Base-by-base conservation (phyloP, 371 early-diverging fungal genomes). In the Apophysomyces sp. region DNA sequence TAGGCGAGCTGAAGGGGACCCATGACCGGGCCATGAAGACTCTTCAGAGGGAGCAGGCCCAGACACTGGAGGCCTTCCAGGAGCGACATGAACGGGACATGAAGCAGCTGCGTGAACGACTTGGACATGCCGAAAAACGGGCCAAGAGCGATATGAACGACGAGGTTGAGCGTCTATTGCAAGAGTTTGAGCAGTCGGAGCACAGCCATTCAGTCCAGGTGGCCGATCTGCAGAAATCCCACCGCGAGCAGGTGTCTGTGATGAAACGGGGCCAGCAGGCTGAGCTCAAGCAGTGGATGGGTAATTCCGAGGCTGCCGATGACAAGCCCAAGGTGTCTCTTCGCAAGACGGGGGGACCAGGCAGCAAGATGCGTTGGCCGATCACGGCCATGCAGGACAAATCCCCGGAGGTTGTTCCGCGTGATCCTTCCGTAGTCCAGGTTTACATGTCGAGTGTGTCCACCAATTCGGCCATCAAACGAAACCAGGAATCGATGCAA, bases 111-210 rank as follows among this genome's bases (percentile, higher is more conserved):
- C 63, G 61, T 13, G 69, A 76, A 41, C 61, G 76, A 13, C 57
- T 81, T 6, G 63, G 64, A 2, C 41, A 61, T 16, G 73, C 73
- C 0, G 81, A 81, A 55, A 66, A 40, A n/a, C 64, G 72, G 13
- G 74, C 76, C 18, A 77, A 71, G 53, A 63, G 65, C 1, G 69
- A 66, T 13, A 67, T 81, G 44, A 69, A 81, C 49, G 76, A 75
- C 57, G 81, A 81, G 49, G 69, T 81, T 13, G 76, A 77, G 51
- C 68, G 69, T 27, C 65, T 81, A 2, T 29, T 81, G 30, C 72
- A 71, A 15, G 81, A 81, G 36, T 81, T 81, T 66, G 81, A 81
- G 37, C 78, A 81, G 44, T 76, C 78, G 0, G 76, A 81, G n/a
- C 78, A 81, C 55, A 68, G 61, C 12, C 81, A 81, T 51, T 67